Base-by-base conservation (phyloP, 2,329 filamentous ascomycete species). In the Leptographium procerum region DNA sequence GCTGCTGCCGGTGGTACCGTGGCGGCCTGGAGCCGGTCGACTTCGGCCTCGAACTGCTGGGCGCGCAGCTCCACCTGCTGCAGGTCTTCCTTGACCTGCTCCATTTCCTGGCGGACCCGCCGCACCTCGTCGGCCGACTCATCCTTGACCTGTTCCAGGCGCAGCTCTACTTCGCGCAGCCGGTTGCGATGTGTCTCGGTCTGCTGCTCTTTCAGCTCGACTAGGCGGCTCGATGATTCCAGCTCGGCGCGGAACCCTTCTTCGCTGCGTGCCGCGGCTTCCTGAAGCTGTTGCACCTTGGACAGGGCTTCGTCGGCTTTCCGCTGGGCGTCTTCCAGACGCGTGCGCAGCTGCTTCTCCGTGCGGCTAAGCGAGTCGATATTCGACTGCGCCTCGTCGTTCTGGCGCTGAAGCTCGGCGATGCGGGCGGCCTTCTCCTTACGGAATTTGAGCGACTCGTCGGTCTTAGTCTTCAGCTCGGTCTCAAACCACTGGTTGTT, bases 391-490 rank as follows among this genome's bases (percentile, higher is more conserved):
- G 87, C 84, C 64, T 99, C 94, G 65, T 97, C 92, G 64, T 92
- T 88, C 61, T 88, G 83, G 57, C 91, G 88, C 71, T 96, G 89
- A 31, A 99, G 82, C 66, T 95, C 89, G 10, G 91, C 83, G 65
- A 97, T 89, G 45, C 89, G 87, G 1, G 90, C 86, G 62, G 89
- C 89, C 78, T 96, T 97, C 69, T 99, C 94, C 69, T 96, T 97
- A 62, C 94, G 85, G 72, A 88, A 92, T 68, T 91, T 96, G 64
- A 92, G 82, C 53, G 90, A 85, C 69, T 99, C 94, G 10, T 86
- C 83, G 61, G 83, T 86, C 74, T 96, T 95, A 0, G 89, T 91
- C 75, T 95, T 92, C 26, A 97, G 80, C 71, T 99, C 94, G 48
- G 80, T 85, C 68, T 96, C 90, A 58, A 94, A 87, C 88, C 91